Base-by-base conservation (phyloP, 441 rosid genomes). In the Pelargonium myrrhifolium region DNA sequence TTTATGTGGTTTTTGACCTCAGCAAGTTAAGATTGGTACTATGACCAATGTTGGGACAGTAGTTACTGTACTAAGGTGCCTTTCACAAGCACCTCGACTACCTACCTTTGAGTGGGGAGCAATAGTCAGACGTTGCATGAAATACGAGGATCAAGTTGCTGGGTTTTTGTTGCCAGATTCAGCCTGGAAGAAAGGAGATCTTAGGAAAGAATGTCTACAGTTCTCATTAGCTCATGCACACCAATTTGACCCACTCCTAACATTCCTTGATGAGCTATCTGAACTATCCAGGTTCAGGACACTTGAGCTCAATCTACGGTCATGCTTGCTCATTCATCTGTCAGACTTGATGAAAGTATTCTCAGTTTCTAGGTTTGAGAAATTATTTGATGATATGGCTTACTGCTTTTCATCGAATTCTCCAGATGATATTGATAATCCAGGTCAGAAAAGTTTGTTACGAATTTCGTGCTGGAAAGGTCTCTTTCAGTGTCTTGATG, bases 381-480 rank as follows among this genome's bases (percentile, higher is more conserved):
- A 89, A 77, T 67, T 89, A 73, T 83, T 93, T 58, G 77, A 79
- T 68, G 96, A 93, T 70, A 49, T 90, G 35, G 73, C 79, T 66
- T 72, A 79, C 68, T 88, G 79, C 79, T 75, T 90, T 61, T 73
- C 70, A 59, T 82, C 82, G 42, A 68, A 83, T 71, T 73, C 77
- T 59, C 81, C 86, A 58, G 68, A 75, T 62, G 80, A 82, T 75
- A 73, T 18, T 63, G 80, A 75, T 68, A 71, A 67, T 74, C 73
- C 72, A 60, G 80, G 83, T 70, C 81, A 80, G 83, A 83, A 80
- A 76, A 80, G 75, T 62, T 78, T 78, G 45, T 64, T 93, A 72
- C 82, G 87, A 65, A 74, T 85, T 71, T 82, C 92, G 59, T 86
- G 86, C 80, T 90, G 97, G 99, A 86, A 82, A 66, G 99, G 99